Evolutionary conservation across 768 basidiomycete genomes (phyloP).

Genomic region (Trametes cubensis): DNA sequence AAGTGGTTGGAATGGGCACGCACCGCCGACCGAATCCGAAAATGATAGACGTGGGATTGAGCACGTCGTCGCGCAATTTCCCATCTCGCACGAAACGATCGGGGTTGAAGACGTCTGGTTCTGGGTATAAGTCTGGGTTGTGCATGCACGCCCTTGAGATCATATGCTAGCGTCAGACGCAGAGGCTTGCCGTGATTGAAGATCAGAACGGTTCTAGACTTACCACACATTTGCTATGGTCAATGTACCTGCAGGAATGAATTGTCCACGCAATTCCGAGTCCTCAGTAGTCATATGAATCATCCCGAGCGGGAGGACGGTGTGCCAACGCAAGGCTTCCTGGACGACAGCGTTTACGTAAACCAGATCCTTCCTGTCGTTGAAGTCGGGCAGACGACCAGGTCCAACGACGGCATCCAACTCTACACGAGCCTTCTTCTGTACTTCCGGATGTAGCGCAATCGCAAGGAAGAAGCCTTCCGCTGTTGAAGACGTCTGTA

Average conservation of each 20-base stretch:
- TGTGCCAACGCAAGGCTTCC: constrained; percentile 21
- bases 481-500: constrained; percentile 29
- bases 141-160: constrained; percentile 60
- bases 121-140: constrained; percentile 82
- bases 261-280: constrained; percentile 24
- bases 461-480: constrained; percentile 35
- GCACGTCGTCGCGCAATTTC: constrained; percentile 67
- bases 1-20: not conserved
- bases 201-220: not conserved
- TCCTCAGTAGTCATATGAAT: constrained; percentile 35
- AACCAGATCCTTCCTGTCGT: constrained; percentile 6
- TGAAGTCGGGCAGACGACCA: constrained; percentile 15
- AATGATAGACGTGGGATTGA: constrained; percentile 15
- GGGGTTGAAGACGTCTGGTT: constrained; percentile 80
- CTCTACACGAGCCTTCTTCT: constrained; percentile 19
- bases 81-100: constrained; percentile 60
- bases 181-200: not conserved
- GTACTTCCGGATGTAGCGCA: constrained; percentile 31
- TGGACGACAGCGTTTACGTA: constrained; percentile 19
- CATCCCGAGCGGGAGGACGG: constrained; percentile 13
- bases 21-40: constrained; percentile 34
- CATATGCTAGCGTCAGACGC: not conserved
- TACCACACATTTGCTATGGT: constrained; percentile 31
- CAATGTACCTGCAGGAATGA: constrained; percentile 29
- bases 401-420: constrained; percentile 18